Conservation (phyloP, 371 early-diverging fungal species). For the Mortierella polycephala region DNA sequence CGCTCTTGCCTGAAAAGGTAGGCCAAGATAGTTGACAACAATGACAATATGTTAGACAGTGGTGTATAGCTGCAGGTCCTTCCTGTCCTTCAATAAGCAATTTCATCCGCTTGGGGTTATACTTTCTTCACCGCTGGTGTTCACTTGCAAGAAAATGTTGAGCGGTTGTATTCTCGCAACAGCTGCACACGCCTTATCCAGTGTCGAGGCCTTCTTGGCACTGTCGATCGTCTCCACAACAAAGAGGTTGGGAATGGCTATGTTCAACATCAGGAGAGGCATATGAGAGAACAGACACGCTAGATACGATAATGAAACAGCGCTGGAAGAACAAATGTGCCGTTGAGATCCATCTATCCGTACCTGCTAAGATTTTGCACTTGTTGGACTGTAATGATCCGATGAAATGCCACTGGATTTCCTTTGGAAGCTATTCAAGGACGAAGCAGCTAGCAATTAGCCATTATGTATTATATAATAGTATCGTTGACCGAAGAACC, state of each 20-base stretch:
- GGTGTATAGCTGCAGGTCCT: neutral
- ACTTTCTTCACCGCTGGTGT: conserved; percentile 94
- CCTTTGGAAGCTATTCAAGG: conserved; percentile 64
- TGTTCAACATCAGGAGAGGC: neutral
- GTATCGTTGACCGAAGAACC: too few species aligned
- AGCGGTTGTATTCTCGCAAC: conserved; percentile 66
- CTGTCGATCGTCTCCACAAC: conserved; percentile 93
- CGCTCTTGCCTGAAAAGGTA: conserved; percentile 76
- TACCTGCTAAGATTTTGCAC: conserved; percentile 84
- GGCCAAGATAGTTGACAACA: neutral
- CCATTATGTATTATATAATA: too few species aligned
- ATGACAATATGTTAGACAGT: neutral
- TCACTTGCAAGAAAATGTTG: conserved; percentile 90
- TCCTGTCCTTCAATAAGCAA: neutral
- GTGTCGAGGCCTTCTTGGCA: conserved; percentile 79
- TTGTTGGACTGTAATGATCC: conserved; percentile 96
- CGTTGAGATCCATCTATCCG: neutral
- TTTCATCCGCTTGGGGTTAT: conserved; percentile 4
- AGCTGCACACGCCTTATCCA: conserved; percentile 77
- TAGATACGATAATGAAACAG: neutral
- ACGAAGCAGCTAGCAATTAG: conserved; percentile 35
- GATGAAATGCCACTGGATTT: conserved; percentile 97
- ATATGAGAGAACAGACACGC: neutral
- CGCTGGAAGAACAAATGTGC: neutral
- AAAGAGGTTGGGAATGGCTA: conserved; percentile 87